Percentiles rank a stretch among this genome's conserved stretches.
These are phyloP conservation scores for Passiflora organensis DNA, from an alignment of 345 rosid species.

Conservation along the genomic window DNA sequence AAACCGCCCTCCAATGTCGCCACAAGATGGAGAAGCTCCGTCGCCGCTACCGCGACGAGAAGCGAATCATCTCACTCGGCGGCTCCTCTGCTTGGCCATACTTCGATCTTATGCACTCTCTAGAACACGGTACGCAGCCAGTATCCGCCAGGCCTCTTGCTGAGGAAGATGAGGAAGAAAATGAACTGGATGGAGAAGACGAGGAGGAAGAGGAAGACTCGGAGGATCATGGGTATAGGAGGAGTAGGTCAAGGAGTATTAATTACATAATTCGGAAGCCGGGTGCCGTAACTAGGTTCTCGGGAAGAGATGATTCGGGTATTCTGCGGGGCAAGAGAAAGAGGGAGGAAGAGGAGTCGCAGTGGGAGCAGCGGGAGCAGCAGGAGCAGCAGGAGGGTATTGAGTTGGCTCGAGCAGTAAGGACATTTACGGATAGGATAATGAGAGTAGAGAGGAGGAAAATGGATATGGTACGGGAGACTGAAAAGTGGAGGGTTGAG, in stretches of 20 bases:
- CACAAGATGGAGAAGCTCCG: slow-evolving; percentile 92
- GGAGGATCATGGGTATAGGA: slow-evolving; percentile 25
- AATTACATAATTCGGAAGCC: slow-evolving; percentile 55
- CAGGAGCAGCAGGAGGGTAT: slow-evolving; percentile 23
- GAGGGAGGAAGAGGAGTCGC: slow-evolving; percentile 7
- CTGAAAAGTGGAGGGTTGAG: slow-evolving; percentile 48
- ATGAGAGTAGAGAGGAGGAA: slow-evolving; percentile 57
- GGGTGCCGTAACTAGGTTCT: slow-evolving; percentile 43
- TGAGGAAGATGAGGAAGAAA: slow-evolving; percentile 1
- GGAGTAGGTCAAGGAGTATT: slow-evolving; percentile 51
- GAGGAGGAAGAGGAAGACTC: slow-evolving; percentile 35
- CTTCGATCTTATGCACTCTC: slow-evolving; percentile 62
- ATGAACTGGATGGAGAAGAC: slow-evolving; percentile 14
- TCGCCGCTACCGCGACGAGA: slow-evolving; percentile 54
- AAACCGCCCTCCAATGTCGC: slow-evolving; percentile 63
- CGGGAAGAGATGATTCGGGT: slow-evolving; percentile 26
- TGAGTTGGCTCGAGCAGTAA: slow-evolving; percentile 51
- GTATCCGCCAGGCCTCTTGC: slow-evolving; percentile 47
- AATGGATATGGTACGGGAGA: slow-evolving; percentile 62
- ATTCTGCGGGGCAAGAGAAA: slow-evolving; percentile 17
- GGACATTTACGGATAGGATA: slow-evolving; percentile 51
- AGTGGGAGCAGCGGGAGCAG: slow-evolving; percentile 4
- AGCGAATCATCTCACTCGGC: slow-evolving; percentile 26
- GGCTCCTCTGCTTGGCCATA: slow-evolving; percentile 47
- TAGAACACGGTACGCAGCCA: slow-evolving; percentile 60